Base-by-base conservation (phyloP, 768 basidiomycete genomes). In the Naematelia encephala region DNA sequence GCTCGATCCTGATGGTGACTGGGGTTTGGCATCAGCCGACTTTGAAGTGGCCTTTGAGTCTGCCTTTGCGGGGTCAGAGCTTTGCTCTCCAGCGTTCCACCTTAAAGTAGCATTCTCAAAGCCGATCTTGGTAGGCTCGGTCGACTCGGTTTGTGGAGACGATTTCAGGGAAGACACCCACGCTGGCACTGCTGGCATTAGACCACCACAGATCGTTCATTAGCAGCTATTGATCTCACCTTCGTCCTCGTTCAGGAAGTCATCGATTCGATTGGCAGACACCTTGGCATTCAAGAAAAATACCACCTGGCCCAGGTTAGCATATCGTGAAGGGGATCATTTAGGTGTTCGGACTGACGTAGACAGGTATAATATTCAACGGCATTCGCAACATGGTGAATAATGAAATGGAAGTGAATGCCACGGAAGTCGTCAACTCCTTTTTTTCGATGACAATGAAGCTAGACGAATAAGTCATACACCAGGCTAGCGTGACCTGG, bases 361-460 rank as follows among this genome's bases (percentile, higher is more conserved):
- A 76, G 46, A 62, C 80, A 0, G 91, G 91, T 49, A 94, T 85
- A 26, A 88, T 82, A 66, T 89, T 89, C 47, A 92, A 78, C 0
- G 91, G 90, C 19, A 72, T 73, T 39, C 70, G 66, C 2, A 96
- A 81, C 91, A 96, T 91, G 47, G 81, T 81, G 76, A 94, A 94
- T 44, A 94, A 75, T 0, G 90, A 84, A 30, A 96, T 87, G 0
- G 90, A 86, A 45, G 92, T 94, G 72, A 94, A 94, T 0, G 93
- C 92, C 16, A 85, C 82, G 8, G 87, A 81, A 50, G 92, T 81
- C 0, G 89, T 87, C 48, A 98, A 74, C 71, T 88, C 79, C 47
- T 88, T 87, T 63, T 82, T 84, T 62, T 84, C 78, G 25, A 92
- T 84, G 61, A 84, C 91, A 19, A 81, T 81, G 67, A 83, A 82